Conservation (phyloP, 148 eudicot species). For the Pouteria glomerata region DNA sequence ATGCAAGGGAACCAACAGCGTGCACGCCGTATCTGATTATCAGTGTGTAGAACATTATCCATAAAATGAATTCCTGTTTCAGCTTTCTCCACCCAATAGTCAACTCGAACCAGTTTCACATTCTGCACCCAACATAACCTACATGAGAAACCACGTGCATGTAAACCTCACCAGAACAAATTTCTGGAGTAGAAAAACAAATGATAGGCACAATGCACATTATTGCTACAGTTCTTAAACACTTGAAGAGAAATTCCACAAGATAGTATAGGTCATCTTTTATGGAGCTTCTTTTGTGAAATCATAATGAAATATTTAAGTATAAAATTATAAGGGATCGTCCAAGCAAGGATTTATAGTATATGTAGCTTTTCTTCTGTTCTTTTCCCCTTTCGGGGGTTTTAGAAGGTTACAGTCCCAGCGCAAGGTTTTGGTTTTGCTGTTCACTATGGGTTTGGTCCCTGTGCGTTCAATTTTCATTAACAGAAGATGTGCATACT, state of each 20-base stretch:
- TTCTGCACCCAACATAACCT: conserved; percentile 93
- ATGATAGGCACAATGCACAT: not conserved
- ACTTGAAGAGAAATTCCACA: not conserved
- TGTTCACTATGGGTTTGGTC: not conserved
- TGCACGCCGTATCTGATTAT: conserved; percentile 94
- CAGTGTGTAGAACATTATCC: conserved; percentile 67
- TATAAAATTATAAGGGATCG: not conserved
- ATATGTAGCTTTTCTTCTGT: not conserved
- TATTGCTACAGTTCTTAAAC: not conserved
- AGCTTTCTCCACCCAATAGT: conserved; percentile 97
- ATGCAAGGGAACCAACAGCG: conserved; percentile 99
- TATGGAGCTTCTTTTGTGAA: not conserved
- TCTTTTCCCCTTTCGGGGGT: not conserved
- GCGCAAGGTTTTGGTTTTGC: not conserved
- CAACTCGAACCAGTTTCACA: conserved; percentile 73
- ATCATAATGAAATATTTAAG: not conserved
- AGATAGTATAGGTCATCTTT: not conserved
- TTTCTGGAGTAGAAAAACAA: not conserved
- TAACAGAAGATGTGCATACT: not conserved
- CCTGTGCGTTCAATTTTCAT: not conserved
- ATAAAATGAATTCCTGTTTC: conserved; percentile 92
- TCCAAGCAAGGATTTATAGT: not conserved
- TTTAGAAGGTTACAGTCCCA: not conserved
- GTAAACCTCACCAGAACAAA: conserved; percentile 36
- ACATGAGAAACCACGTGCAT: conserved; percentile 59